These are phyloP conservation scores for Peronospora belbahrii DNA, from an alignment of 352 stramenopile genomes.

Conservation along the genomic window DNA sequence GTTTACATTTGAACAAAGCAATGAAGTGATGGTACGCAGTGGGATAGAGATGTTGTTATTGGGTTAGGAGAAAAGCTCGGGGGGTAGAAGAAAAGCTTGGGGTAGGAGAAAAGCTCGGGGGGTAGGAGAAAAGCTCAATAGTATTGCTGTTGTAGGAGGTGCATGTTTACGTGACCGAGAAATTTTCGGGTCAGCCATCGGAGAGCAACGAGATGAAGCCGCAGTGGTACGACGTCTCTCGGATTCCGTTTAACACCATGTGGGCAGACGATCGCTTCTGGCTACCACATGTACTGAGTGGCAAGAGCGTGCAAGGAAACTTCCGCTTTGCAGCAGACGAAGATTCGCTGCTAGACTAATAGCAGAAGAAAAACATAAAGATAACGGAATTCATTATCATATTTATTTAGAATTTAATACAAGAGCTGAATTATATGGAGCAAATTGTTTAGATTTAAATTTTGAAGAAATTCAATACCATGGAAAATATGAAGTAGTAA, in stretches of 20 bases:
- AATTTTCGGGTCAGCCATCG: conserved; percentile 55
- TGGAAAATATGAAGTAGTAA: no score
- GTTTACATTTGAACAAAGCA: conserved; percentile 57
- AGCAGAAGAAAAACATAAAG: no score
- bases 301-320: conserved; percentile 52
- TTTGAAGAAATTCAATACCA: no score
- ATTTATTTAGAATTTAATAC: no score
- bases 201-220: conserved; percentile 89
- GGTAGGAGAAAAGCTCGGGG: no score
- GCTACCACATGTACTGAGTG: conserved; percentile 68
- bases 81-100: no score
- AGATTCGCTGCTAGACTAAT: conserved; percentile 52
- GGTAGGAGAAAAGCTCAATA: no score
- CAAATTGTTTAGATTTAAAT: no score
- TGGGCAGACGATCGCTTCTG: conserved; percentile 82
- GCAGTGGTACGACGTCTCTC: conserved; percentile 55
- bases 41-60: neutral
- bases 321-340: conserved; percentile 74
- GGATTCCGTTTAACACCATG: conserved; percentile 80
- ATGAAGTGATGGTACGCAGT: conserved; percentile 45
- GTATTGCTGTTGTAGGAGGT: conserved; percentile 46
- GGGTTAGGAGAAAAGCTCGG: neutral
- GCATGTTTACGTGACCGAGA: conserved; percentile 67
- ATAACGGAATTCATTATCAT: no score
- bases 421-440: no score